Base-by-base conservation (phyloP, 768 basidiomycete genomes). In the Tephrocybe sp. region DNA sequence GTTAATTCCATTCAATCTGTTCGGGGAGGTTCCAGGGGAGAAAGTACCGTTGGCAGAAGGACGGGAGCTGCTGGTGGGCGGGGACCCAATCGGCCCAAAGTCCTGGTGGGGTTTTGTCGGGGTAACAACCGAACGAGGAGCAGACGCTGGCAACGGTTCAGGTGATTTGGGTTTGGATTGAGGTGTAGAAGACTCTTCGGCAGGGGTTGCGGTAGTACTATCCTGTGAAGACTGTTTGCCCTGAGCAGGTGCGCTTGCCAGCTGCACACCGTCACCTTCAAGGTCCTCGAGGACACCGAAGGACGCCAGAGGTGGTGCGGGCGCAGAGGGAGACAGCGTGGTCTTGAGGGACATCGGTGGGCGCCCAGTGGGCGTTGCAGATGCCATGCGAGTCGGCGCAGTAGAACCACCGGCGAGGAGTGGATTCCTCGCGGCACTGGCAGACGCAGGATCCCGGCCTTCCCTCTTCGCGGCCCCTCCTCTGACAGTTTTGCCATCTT, bases 1-100 rank as follows among this genome's bases (percentile, higher is more conserved):
- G 32, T 62, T 65, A 40, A 67, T 69, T 41, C 64, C 55, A 45
- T 69, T 63, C 24, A 51, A 28, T 22, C 47, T 36, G 15, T 59
- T 69, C 7, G 87, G 86, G 5, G 85, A 86, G 0, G 83, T 82
- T 5, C 78, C 76, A 4, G 84, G 82, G 19, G 83, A 81, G 57
- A 79, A 75, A 0, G 66, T 51, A 18, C 61, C 61, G 44, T 60
- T 62, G 9, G 60, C 49, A 47, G 41, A 18, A 4, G 49, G 24
- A 6, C 69, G 79, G 43, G 53, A 53, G 16, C 66, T 62, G 32
- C 71, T 69, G 42, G 67, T 77, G 1, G 91, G 86, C 8, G 89
- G 87, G 3, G 89, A 89, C 2, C 91, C 91, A 52, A 92, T 90
- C 13, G 91, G 89, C 8, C 90, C 90, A 58, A 89, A 85, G 62